Evolutionary conservation across 164 flowering plant species (phyloP), one percentile per base, ranked within the genome.

Genomic region (Macadamia tetraphylla): DNA sequence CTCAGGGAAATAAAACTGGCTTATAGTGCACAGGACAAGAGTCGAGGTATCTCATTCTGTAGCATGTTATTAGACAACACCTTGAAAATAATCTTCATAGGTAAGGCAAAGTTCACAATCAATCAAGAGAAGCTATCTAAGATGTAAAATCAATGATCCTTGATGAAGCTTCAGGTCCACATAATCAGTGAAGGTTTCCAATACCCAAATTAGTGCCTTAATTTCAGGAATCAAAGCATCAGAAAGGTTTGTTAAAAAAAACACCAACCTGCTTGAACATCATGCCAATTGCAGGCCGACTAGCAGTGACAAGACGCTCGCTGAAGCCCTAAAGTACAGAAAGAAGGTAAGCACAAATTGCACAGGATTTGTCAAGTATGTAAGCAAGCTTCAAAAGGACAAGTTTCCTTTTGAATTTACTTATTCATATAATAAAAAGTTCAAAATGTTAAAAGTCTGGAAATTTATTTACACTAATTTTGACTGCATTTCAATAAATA

Each of bases 221-320:
- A 63, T 57, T 43, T 43, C 60, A 62, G 7, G 42, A 52, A 67
- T 29, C 58, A 53, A 35, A 52, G 35, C 14, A 66, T 14, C 43
- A 60, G 51, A 74, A 46, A 35, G 31, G 58, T 57, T 46, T 23
- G 23, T 23, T 23, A 23, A 23, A 23, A 23, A 13, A 2, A 58
- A 46, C 48, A 81, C 89, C 55, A 70, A 91, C 97, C 99, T 86
- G 88, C 86, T 95, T 95, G 76, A 95, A 92, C 97, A 95, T 91
- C 76, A 79, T 76, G 57, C 99, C 98, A 62, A 95, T 89, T 63
- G 82, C 86, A 64, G 98, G 99, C 30, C 98, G 97, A 70, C 88
- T 89, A 29, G 85, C 80, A 69, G 93, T 95, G 56, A 84, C 94
- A 75, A 92, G 95, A 60, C 92, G 96, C 81, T 88, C 96, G 71